phyloP scores from a whole-genome alignment of 2,329 filamentous ascomycete species.

The Metarhizium robertsii region DNA sequence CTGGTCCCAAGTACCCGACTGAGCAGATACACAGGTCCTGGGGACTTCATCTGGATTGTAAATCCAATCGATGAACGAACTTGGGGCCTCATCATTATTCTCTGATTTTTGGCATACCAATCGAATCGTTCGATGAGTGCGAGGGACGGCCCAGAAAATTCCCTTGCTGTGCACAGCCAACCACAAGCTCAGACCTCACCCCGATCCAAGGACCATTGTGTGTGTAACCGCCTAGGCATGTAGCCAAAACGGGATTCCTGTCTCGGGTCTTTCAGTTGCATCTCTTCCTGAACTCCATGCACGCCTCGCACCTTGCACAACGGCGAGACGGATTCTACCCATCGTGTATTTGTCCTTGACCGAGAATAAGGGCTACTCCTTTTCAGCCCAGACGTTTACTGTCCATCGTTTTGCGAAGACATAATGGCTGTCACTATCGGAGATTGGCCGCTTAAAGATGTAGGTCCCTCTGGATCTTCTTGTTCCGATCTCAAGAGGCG shows the following conservation, averaged over 20 bases:
- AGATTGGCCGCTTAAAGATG: slow-evolving; percentile 41
- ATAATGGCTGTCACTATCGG: slow-evolving; percentile 31
- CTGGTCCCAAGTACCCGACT: too few relatives aligned
- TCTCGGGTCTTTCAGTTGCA: not conserved
- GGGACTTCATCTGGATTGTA: too few relatives aligned
- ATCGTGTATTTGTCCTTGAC: not conserved
- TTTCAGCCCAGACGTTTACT: not conserved
- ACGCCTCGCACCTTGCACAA: not conserved
- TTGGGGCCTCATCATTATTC: not conserved
- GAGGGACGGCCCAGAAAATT: not conserved
- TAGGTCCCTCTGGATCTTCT: slow-evolving; percentile 13
- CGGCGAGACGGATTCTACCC: not conserved
- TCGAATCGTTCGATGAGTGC: not conserved
- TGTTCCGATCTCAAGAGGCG: not conserved
- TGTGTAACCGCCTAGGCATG: not conserved
- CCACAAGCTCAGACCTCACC: slow-evolving; percentile 5
- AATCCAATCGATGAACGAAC: not conserved
- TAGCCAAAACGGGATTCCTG: not conserved
- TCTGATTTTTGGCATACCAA: not conserved
- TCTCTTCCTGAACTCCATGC: not conserved
- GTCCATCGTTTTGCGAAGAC: not conserved
- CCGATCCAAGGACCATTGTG: not conserved
- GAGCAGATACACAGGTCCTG: not conserved
- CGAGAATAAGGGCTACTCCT: not conserved
- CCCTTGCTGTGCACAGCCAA: not conserved